A percentile compares a stretch with the other conserved stretches of the same genome.
Conservation (phyloP, 768 basidiomycete species). For the Solioccasus polychromus region DNA sequence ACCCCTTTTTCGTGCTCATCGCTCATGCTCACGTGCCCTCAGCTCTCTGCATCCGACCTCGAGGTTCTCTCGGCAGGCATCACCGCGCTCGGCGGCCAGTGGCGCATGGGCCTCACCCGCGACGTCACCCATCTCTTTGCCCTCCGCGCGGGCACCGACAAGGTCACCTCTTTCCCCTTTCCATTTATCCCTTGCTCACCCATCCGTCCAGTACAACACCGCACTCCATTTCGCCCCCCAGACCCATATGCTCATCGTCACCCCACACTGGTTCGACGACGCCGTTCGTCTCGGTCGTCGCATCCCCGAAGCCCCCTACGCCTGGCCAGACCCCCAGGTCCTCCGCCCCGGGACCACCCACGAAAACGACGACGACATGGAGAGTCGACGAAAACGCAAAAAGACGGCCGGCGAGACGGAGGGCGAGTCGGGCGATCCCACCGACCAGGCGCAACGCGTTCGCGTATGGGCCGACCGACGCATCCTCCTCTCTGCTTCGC, state of each 20-base stretch:
- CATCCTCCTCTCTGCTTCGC: conserved; percentile 58
- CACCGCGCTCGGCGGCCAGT: conserved; percentile 76
- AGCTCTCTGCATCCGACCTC: conserved; percentile 63
- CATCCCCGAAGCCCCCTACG: conserved; percentile 54
- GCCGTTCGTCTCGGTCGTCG: conserved; percentile 55
- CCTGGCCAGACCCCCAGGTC: conserved; percentile 72
- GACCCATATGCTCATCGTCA: conserved; percentile 63
- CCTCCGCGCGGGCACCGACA: conserved; percentile 45
- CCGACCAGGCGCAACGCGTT: conserved; percentile 27
- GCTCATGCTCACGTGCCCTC: not conserved
- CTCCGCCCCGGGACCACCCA: conserved; percentile 30
- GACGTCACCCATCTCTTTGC: conserved; percentile 90
- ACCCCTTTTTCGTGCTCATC: too few species aligned
- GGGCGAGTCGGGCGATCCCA: conserved; percentile 16
- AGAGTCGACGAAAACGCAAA: conserved; percentile 23
- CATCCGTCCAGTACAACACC: conserved; percentile 35
- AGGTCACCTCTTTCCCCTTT: conserved; percentile 21
- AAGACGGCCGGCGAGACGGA: conserved; percentile 22
- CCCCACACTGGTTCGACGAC: conserved; percentile 94
- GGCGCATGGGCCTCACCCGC: conserved; percentile 68
- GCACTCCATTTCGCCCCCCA: conserved; percentile 57
- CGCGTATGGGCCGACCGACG: conserved; percentile 58
- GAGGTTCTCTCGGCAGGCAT: conserved; percentile 75
- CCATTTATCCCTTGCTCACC: not conserved
- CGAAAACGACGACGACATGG: conserved; percentile 14